Base-by-base conservation (phyloP, 192 early-diverging fungal species). In the Anaeromyces robustus region DNA sequence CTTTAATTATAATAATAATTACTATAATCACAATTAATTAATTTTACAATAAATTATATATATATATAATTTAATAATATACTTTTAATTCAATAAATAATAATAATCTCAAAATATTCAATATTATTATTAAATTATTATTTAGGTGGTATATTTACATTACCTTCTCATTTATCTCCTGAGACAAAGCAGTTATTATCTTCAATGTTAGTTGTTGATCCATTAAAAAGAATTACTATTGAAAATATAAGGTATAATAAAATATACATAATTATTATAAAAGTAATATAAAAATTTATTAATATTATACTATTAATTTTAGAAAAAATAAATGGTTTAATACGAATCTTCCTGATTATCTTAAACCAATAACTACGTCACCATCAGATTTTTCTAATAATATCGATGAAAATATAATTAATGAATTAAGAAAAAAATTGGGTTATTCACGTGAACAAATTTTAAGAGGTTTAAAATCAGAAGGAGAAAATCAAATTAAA, bases 161-260 rank as follows among this genome's bases (percentile, higher is more conserved):
- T 96, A 78, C 97, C 97, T 7, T 91, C 93, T 0, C 96, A 94
- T 80, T 87, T 99, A 14, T 94, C 94, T 29, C 87, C 90, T 19
- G 94, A 94, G 39, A 93, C 95, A 12, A 94, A 95, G 81, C 86
- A 89, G 16, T 87, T 99, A 13, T 84, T 99, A 77, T 89, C 92
- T 12, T 91, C 94, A 14, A 97, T 99, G 94, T 85, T 99, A 80
- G 92, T 95, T 28, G 98, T 99, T 22, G 96, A 99, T 82, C 98
- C 98, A 9, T 86, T 98, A 29, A 96, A 98, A 85, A 93, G 98
- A 30, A 95, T 95, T 82, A 95, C 97, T 4, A 93, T 99, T 80
- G 87, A 88, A 16, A 94, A 98, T 85, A 94, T 96, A 30, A 80
- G 86, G 68, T 81, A 82, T 28, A 77, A 30, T 28, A 30, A 30